Percentiles rank a stretch among this genome's conserved stretches.
phyloP scores from a whole-genome alignment of 768 basidiomycete species.

The Glaciozyma martinii region DNA sequence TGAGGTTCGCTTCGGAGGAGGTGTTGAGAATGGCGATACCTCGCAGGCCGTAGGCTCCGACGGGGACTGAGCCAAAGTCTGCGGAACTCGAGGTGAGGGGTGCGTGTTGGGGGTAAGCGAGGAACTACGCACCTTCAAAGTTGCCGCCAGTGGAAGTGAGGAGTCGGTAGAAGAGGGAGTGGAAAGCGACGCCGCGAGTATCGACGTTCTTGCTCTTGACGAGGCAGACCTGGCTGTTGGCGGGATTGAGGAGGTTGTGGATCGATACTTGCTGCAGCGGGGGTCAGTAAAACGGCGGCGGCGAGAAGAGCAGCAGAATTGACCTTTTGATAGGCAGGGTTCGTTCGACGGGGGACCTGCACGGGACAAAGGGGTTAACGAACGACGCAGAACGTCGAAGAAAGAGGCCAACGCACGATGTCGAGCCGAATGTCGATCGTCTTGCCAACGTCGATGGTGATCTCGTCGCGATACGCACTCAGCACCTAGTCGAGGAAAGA shows the following conservation, averaged over 20 bases:
- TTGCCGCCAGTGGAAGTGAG: conserved; percentile 39
- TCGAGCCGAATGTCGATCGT: conserved; percentile 37
- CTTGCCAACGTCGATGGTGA: conserved; percentile 36
- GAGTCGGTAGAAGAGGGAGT: conserved; percentile 39
- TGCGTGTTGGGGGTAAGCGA: too few species aligned
- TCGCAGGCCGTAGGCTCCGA: conserved; percentile 36
- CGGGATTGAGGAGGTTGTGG: conserved; percentile 36
- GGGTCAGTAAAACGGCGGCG: too few species aligned
- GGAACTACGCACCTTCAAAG: conserved; percentile 11
- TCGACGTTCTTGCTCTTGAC: conserved; percentile 37
- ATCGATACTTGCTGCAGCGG: conserved; percentile 34
- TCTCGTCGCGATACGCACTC: conserved; percentile 36
- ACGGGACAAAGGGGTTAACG: neutral
- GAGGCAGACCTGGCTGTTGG: conserved; percentile 36
- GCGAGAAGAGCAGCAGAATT: too few species aligned
- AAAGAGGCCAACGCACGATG: conserved; percentile 15
- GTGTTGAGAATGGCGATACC: conserved; percentile 36
- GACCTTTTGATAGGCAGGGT: conserved; percentile 37
- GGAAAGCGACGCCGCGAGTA: conserved; percentile 37
- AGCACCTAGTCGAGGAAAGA: conserved; percentile 24
- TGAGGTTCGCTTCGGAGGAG: conserved; percentile 24
- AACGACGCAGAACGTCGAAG: neutral
- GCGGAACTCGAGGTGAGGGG: neutral
- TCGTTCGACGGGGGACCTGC: conserved; percentile 38
- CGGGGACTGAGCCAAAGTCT: conserved; percentile 37